Evolutionary conservation across 352 stramenopile species (phyloP), one percentile per base, ranked within the genome.

Genomic region (Lagenidium giganteum): DNA sequence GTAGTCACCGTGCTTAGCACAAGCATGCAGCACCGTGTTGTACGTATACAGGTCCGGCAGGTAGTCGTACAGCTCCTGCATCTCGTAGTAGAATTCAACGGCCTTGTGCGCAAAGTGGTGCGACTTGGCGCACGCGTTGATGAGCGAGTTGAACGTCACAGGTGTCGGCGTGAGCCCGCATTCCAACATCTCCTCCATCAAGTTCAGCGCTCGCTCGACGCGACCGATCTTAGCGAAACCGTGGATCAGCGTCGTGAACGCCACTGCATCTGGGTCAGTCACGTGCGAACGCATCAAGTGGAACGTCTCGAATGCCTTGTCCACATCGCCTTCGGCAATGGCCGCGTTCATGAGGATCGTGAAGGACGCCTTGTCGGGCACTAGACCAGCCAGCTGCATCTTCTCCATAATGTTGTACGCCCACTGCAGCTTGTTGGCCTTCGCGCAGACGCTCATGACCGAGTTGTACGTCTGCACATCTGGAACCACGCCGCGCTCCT

Each of bases 1-100:
- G 17, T 78, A 71, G 42, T 92, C 79, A 16, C 79, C 79, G 17
- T 89, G 67, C 61, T 87, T 88, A 24, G 76, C 76, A 33, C 76
- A 88, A 5, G 79, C 74, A 47, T 83, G 70, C 24, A 92, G 52
- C 51, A 92, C 73, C 32, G 77, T 87, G 48, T 75, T 74, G 67
- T 92, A 92, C 42, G 76, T 83, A 48, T 80, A 76, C 54, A 74
- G 45, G 51, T 88, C 75, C 30, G 79, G 79, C 20, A 73, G 52
- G 58, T 88, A 87, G 54, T 92, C 79, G 57, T 92, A 92, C 47
- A 89, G 50, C 46, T 92, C 79, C 50, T 92, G 79, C 79, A 92
- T 89, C 38, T 92, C 79, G 41, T 89, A 61, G 65, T 89, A 92
- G 31, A 92, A 89, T 31, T 92, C 79, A 22, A 88, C 53, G 3